A percentile compares a stretch with the other conserved stretches of the same genome.
phyloP scores from a whole-genome alignment of 148 eudicot genomes.

The Rhododendron mucronatum region DNA sequence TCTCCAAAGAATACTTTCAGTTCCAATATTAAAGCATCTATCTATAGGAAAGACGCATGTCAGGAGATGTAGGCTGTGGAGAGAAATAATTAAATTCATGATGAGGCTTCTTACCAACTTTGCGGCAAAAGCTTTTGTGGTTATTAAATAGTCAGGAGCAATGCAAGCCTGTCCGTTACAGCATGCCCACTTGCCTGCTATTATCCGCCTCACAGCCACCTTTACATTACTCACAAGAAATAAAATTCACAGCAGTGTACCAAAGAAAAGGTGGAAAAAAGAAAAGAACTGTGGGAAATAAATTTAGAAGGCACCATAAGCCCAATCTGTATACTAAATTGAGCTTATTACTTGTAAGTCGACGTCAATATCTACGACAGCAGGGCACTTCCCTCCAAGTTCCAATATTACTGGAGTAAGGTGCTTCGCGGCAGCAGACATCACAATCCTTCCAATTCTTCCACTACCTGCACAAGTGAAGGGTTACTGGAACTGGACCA shows the following conservation, averaged over 20 bases:
- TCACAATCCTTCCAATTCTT: constrained; percentile 60
- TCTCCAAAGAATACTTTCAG: constrained; percentile 42
- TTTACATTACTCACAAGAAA: background rate
- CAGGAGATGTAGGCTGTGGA: background rate
- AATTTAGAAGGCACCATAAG: background rate
- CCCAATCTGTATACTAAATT: background rate
- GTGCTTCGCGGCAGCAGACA: constrained; percentile 72
- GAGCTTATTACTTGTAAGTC: constrained; percentile 36
- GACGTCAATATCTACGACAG: constrained; percentile 52
- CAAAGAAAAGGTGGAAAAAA: background rate
- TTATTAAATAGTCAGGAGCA: constrained; percentile 55
- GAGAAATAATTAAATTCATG: background rate
- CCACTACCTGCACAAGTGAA: constrained; percentile 35
- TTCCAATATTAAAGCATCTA: constrained; percentile 41
- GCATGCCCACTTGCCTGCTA: constrained; percentile 67
- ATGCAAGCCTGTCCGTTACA: constrained; percentile 61
- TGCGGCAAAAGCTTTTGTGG: constrained; percentile 57
- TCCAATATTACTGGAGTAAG: constrained; percentile 68
- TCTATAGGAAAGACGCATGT: constrained; percentile 25
- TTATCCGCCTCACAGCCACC: constrained; percentile 61
- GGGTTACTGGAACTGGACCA: background rate
- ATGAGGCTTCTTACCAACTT: constrained; percentile 38
- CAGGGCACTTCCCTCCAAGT: constrained; percentile 74
- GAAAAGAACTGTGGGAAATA: background rate
- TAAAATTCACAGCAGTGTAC: background rate